Percentiles rank a stretch among this genome's conserved stretches.
Conservation (phyloP, 2,329 filamentous ascomycete genomes). For the Botrytis aclada region DNA sequence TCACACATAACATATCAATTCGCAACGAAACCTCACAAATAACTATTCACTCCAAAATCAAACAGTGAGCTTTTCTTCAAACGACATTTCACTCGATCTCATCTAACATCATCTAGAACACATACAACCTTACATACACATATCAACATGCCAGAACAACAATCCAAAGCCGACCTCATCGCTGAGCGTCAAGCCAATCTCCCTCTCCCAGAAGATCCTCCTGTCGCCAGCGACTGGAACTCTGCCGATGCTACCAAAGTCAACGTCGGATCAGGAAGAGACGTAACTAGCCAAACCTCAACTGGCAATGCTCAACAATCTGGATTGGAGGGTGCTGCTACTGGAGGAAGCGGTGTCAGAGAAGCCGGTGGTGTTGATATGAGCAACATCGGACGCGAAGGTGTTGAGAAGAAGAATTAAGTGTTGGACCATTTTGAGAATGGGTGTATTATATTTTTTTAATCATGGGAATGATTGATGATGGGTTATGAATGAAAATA, state of each 20-base stretch:
- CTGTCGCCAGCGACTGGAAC: slow-evolving; percentile 74
- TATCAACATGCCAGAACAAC: slow-evolving; percentile 36
- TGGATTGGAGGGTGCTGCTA: slow-evolving; percentile 58
- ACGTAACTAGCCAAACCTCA: slow-evolving; percentile 47
- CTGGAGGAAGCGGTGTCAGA: slow-evolving; percentile 52
- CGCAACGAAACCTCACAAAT: neutral
- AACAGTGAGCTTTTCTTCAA: neutral
- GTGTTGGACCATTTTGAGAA: neutral
- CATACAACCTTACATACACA: neutral
- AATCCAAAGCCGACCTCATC: slow-evolving; percentile 61
- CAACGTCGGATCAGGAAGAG: slow-evolving; percentile 55
- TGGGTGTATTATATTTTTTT: neutral
- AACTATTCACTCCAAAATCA: neutral
- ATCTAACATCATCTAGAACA: slow-evolving; percentile 6
- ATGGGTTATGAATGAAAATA: neutral
- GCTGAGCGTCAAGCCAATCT: slow-evolving; percentile 68
- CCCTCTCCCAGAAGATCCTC: slow-evolving; percentile 75
- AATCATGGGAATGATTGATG: slow-evolving; percentile 3
- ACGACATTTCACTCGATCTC: no score
- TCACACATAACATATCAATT: neutral
- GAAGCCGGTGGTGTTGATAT: slow-evolving; percentile 50
- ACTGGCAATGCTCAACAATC: slow-evolving; percentile 47
- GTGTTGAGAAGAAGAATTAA: slow-evolving; percentile 45
- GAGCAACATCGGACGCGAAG: slow-evolving; percentile 62
- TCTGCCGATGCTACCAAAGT: slow-evolving; percentile 65